These are phyloP conservation scores for Ceratonia siliqua DNA, from an alignment of 306 rosid species.

Conservation along the genomic window DNA sequence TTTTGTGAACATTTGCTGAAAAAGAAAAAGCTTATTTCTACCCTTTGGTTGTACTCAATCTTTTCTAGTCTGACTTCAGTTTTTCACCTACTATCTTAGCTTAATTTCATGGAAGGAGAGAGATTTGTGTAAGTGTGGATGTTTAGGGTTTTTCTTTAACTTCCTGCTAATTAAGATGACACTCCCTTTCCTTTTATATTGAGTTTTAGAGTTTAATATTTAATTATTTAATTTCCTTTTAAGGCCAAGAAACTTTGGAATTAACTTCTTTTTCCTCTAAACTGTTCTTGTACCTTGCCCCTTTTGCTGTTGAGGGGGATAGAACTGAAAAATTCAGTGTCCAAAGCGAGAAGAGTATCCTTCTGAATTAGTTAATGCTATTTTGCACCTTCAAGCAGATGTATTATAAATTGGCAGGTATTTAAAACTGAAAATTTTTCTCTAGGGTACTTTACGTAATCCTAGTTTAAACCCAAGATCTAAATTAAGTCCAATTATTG, in stretches of 20 bases:
- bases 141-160: constrained; percentile 46
- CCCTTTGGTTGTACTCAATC: constrained; percentile 37
- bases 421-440: constrained; percentile 32
- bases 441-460: constrained; percentile 33
- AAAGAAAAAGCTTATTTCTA: constrained; percentile 38
- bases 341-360: constrained; percentile 30
- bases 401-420: constrained; percentile 28
- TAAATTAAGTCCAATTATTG: constrained; percentile 25
- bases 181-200: constrained; percentile 12
- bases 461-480: constrained; percentile 11
- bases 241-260: not conserved
- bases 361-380: constrained; percentile 25
- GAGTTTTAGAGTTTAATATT: not conserved
- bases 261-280: not conserved
- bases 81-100: constrained; percentile 48
- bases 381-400: constrained; percentile 42
- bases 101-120: constrained; percentile 26
- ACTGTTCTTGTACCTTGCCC: not conserved
- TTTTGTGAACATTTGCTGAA: constrained; percentile 42
- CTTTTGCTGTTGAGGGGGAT: not conserved
- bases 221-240: not conserved
- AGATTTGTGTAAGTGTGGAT: constrained; percentile 28
- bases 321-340: constrained; percentile 24
- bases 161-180: constrained; percentile 28
- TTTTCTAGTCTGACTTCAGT: constrained; percentile 44